Percentiles rank a stretch among this genome's conserved stretches.
phyloP scores from a whole-genome alignment of 805 yeast genomes.

The Pichia scutulata region DNA sequence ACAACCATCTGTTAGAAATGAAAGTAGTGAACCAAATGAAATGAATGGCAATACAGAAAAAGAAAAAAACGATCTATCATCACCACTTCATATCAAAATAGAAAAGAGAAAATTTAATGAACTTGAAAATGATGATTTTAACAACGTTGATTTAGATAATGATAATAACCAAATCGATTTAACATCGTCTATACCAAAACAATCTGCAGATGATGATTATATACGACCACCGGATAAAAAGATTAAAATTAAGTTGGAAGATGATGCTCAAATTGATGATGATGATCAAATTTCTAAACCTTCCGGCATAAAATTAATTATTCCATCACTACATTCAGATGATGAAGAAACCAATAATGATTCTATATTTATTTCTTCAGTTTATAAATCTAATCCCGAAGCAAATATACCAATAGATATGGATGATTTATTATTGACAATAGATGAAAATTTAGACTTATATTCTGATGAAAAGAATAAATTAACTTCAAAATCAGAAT shows the following conservation, averaged over 20 bases:
- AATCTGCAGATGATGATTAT: not conserved
- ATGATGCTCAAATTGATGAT: slow-evolving; percentile 5
- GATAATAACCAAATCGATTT: not conserved
- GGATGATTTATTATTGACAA: slow-evolving; percentile 16
- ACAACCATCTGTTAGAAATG: not conserved
- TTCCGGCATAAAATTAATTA: not conserved
- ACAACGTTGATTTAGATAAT: not conserved
- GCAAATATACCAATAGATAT: slow-evolving; percentile 16
- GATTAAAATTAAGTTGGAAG: slow-evolving; percentile 1
- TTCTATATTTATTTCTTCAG: slow-evolving; percentile 35
- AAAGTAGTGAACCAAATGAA: too few relatives aligned
- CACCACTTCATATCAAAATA: slow-evolving; percentile 1
- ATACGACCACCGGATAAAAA: slow-evolving; percentile 1
- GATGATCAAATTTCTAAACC: slow-evolving; percentile 14
- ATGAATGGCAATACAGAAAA: not conserved
- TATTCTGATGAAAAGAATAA: slow-evolving; percentile 47
- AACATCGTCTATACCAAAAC: not conserved
- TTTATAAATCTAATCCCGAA: slow-evolving; percentile 20
- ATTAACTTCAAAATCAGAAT: slow-evolving; percentile 45
- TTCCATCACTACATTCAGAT: not conserved
- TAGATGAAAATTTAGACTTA: slow-evolving; percentile 16
- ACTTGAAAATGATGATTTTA: not conserved
- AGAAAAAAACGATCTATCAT: not conserved
- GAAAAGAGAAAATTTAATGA: not conserved
- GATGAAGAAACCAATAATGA: not conserved